Percentiles rank a stretch among this genome's conserved stretches.
phyloP scores from a whole-genome alignment of 2,329 filamentous ascomycete genomes.

The Coniella vitis region DNA sequence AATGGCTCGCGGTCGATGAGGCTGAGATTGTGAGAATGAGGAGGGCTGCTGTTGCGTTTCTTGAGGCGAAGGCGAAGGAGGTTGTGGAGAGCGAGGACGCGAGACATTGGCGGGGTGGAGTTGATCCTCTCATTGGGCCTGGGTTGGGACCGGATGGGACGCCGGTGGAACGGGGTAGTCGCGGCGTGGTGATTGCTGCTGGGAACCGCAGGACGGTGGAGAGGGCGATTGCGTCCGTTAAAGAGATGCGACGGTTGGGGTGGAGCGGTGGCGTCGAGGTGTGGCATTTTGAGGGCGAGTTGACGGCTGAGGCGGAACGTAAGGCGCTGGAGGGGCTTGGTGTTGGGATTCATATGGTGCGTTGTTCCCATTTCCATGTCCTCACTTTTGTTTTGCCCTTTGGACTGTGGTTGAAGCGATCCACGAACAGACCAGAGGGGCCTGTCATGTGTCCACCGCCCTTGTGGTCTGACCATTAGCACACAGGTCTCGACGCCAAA shows the following conservation, averaged over 20 bases:
- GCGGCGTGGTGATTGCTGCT: slow-evolving; percentile 12
- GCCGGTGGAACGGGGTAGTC: slow-evolving; percentile 1
- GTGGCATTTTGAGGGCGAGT: slow-evolving; percentile 15
- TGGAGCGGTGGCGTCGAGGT: slow-evolving; percentile 12
- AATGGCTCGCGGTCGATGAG: slow-evolving; percentile 6
- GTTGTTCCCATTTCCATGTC: not conserved
- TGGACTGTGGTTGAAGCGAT: no score
- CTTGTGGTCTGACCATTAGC: no score
- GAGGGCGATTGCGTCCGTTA: slow-evolving; percentile 6
- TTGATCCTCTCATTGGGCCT: slow-evolving; percentile 9
- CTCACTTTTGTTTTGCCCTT: not conserved
- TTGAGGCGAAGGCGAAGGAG: slow-evolving; percentile 1
- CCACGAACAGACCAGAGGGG: no score
- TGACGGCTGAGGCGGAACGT: slow-evolving; percentile 6
- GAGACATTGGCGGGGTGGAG: no score
- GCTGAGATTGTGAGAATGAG: slow-evolving; percentile 6
- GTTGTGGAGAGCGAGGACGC: not conserved
- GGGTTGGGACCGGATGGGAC: slow-evolving; percentile 1
- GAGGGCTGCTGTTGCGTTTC: slow-evolving; percentile 5
- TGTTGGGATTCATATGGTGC: slow-evolving; percentile 8
- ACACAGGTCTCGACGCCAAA: slow-evolving; percentile 12
- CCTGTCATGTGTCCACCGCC: no score
- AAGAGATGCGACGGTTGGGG: slow-evolving; percentile 11
- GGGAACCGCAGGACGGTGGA: slow-evolving; percentile 13
- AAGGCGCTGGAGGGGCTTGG: slow-evolving; percentile 7